These are phyloP conservation scores for Trypanosomatidae sp. DNA, from an alignment of 208 protist species.

Conservation along the genomic window DNA sequence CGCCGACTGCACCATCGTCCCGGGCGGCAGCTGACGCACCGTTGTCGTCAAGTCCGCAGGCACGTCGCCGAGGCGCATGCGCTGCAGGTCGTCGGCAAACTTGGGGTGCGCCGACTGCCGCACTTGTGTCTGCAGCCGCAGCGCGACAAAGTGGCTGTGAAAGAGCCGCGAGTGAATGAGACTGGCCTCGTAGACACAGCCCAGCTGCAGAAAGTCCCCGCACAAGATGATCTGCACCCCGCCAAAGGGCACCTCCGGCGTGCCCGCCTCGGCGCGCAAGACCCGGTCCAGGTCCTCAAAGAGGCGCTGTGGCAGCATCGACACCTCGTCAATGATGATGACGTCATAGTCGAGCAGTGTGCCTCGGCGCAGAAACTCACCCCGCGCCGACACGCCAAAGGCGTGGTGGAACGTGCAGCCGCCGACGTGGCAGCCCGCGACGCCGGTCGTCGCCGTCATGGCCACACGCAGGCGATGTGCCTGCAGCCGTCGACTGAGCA, in stretches of 20 bases:
- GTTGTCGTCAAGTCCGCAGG: constrained; percentile 35
- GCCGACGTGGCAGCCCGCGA: constrained; percentile 84
- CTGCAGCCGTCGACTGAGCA: constrained; percentile 52
- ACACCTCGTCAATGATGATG: constrained; percentile 90
- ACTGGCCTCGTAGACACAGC: constrained; percentile 71
- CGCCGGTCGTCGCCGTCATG: constrained; percentile 83
- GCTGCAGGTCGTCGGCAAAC: constrained; percentile 56
- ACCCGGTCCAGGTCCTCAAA: constrained; percentile 84
- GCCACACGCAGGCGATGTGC: constrained; percentile 69
- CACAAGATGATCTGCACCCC: constrained; percentile 90
- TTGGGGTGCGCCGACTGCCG: constrained; percentile 39
- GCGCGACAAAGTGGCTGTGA: constrained; percentile 56
- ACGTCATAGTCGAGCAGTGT: constrained; percentile 72
- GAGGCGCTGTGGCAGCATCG: constrained; percentile 74
- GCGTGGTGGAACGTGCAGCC: constrained; percentile 87
- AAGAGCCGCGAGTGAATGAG: constrained; percentile 61
- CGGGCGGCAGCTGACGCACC: constrained; percentile 60
- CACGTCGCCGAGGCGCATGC: constrained; percentile 62
- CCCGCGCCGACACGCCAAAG: constrained; percentile 54
- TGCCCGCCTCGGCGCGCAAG: constrained; percentile 64
- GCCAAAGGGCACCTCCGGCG: constrained; percentile 81
- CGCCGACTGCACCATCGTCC: constrained; percentile 74
- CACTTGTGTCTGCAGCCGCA: constrained; percentile 63
- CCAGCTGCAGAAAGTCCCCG: constrained; percentile 89
- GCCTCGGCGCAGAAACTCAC: constrained; percentile 68